Base-by-base conservation (phyloP, 176 grass and related monocot species). In the Aegilops bicornis region DNA sequence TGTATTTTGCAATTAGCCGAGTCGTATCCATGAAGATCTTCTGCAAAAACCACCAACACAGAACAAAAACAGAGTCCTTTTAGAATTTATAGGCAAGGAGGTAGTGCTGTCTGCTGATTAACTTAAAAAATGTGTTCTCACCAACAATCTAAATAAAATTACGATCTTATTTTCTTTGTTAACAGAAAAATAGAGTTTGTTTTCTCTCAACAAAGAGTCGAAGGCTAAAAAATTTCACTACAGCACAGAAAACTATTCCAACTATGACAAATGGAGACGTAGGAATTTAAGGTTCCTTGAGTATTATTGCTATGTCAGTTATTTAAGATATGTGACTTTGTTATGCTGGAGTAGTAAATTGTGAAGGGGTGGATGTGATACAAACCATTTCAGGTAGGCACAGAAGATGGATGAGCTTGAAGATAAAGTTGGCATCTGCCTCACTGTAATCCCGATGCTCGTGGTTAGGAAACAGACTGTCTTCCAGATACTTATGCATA, bases 401-500 rank as follows among this genome's bases (percentile, higher is more conserved):
- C 37, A 39, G 9, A 39, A 39, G 37, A 39, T 39, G 8, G 37
- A 39, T 39, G 37, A 39, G 37, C 37, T 39, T 39, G 37, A 39
- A 39, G 37, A 39, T 39, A 39, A 39, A 39, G 37, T 39, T 8
- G 37, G 37, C 37, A 39, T 39, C 37, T 39, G 37, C 37, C 37
- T 39, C 8, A 39, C 37, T 39, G 37, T 39, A 39, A 39, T 39
- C 37, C 37, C 37, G 37, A 39, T 39, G 37, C 37, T 39, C 37
- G 8, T 39, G 37, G 37, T 39, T 39, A 42, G 39, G 39, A 42
- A 42, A 42, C 20, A 69, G 36, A 79, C 59, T 43, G 10, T 79
- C 84, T 37, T 86, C 84, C 23, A 86, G 35, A 86, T 79, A 86
- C 76, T 70, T 86, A 16, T 86, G 84, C 48, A 86, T 56, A 50